phyloP scores from a whole-genome alignment of 306 rosid genomes.

The Cyclanthera cordifolia region DNA sequence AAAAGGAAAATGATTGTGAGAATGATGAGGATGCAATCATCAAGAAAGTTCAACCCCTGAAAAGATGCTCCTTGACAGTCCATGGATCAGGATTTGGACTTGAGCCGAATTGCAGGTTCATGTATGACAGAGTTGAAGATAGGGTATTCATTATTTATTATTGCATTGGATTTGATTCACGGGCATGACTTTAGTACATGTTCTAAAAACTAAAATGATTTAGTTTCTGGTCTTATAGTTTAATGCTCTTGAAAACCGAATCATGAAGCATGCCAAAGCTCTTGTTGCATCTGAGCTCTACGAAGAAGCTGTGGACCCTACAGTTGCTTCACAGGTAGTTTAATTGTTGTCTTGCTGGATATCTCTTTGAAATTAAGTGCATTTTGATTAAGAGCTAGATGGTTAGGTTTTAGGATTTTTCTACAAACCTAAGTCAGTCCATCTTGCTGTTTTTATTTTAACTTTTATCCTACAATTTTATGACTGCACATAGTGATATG shows the following conservation, averaged over 20 bases:
- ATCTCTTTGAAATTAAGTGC: background rate
- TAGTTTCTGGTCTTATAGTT: constrained; percentile 38
- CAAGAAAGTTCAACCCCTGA: constrained; percentile 48
- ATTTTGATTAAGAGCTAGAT: background rate
- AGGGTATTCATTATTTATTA: constrained; percentile 41
- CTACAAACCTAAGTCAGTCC: background rate
- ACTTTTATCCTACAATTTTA: background rate
- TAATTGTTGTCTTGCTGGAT: constrained; percentile 5
- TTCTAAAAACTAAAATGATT: constrained; percentile 16
- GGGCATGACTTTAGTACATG: constrained; percentile 14
- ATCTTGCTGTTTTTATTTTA: background rate
- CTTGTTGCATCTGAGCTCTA: constrained; percentile 53
- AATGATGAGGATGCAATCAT: constrained; percentile 47
- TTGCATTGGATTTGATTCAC: constrained; percentile 1
- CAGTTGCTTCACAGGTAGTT: constrained; percentile 75
- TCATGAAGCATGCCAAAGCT: constrained; percentile 45
- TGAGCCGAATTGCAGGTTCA: constrained; percentile 61
- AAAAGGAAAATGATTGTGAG: constrained; percentile 29
- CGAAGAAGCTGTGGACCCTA: constrained; percentile 77
- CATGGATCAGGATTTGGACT: constrained; percentile 65
- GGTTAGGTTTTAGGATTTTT: background rate
- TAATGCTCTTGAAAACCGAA: constrained; percentile 67
- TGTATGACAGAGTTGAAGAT: constrained; percentile 67
- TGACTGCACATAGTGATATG: constrained; percentile 1
- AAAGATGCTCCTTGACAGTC: constrained; percentile 52